Evolutionary conservation across 768 basidiomycete genomes (phyloP), one percentile per base, ranked within the genome.

Genomic region (Strobilomyces echinocephalus): DNA sequence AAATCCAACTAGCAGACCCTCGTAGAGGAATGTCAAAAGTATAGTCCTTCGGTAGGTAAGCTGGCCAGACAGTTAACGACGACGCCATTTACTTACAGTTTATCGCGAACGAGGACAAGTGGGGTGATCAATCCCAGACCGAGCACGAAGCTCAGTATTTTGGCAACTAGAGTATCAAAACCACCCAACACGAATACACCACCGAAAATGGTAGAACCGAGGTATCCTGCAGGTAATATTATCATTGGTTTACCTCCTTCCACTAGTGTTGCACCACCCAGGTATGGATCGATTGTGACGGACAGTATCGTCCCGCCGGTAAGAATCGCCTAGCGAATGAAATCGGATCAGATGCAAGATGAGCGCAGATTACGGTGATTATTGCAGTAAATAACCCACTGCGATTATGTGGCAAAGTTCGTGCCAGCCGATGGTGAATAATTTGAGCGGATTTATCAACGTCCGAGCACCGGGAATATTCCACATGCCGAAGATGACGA

Each of bases 101-200:
- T 95, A 66, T 94, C 91, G 54, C 91, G 80, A 35, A 95, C 91
- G 28, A 95, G 83, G 14, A 85, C 81, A 44, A 95, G 76, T 1
- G 94, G 94, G 30, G 87, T 80, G n/a, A 95, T 71, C 26, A 97
- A 73, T 15, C 92, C 95, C 33, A 97, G 77, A 33, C 83, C 94
- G 47, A 95, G 79, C 49, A 95, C 84, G 62, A 95, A 93, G 72
- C 92, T 94, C 69, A 93, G 81, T 53, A 97, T 82, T 71, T 97
- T 97, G 33, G 93, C 87, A 12, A 91, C 88, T 16, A 95, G 81
- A 3, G 88, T 93, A 66, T 93, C 87, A 75, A 89, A 94, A 16
- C 89, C 89, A 36, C 84, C 88, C 26, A 93, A 74, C 21, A 92
- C 78, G 61, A 94, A 87, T n/a, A 85, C 74, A 5, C 86, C 91